phyloP scores from a whole-genome alignment of 2,329 filamentous ascomycete genomes.

The Blumeriella jaapii region DNA sequence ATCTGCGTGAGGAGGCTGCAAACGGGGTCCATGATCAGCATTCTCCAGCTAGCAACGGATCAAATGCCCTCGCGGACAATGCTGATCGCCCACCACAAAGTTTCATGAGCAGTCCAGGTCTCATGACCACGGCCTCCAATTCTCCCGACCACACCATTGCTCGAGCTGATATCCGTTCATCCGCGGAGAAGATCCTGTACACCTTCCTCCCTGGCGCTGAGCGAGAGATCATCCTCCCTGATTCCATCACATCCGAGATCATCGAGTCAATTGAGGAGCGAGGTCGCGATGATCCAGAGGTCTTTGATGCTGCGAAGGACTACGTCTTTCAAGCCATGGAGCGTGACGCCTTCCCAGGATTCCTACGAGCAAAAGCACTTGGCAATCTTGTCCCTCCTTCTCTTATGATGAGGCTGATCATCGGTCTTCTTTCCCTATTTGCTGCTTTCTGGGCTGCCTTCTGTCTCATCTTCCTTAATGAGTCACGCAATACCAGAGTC shows the following conservation, averaged over 20 bases:
- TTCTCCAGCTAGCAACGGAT: slow-evolving; percentile 38
- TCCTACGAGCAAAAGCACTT: slow-evolving; percentile 85
- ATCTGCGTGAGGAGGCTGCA: slow-evolving; percentile 57
- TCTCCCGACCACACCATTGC: slow-evolving; percentile 76
- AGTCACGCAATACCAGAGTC: slow-evolving; percentile 59
- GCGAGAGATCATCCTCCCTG: slow-evolving; percentile 86
- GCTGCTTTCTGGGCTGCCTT: slow-evolving; percentile 91
- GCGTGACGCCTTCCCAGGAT: slow-evolving; percentile 95
- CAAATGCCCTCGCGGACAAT: slow-evolving; percentile 34
- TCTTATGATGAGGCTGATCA: slow-evolving; percentile 71
- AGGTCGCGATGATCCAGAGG: slow-evolving; percentile 87
- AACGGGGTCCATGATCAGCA: slow-evolving; percentile 39
- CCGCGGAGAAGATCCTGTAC: slow-evolving; percentile 97
- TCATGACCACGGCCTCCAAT: slow-evolving; percentile 61
- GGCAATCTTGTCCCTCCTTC: slow-evolving; percentile 92
- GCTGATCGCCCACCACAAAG: slow-evolving; percentile 34
- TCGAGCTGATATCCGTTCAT: slow-evolving; percentile 82
- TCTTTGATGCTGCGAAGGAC: slow-evolving; percentile 95
- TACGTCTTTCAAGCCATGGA: slow-evolving; percentile 99
- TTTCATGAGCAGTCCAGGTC: slow-evolving; percentile 50
- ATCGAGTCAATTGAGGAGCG: slow-evolving; percentile 82
- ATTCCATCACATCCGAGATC: slow-evolving; percentile 75
- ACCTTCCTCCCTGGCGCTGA: slow-evolving; percentile 94
- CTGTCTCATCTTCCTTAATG: slow-evolving; percentile 81
- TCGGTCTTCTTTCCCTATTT: slow-evolving; percentile 80